phyloP scores from a whole-genome alignment of 108 stramenopile genomes.

The Skeletonema marinoi region DNA sequence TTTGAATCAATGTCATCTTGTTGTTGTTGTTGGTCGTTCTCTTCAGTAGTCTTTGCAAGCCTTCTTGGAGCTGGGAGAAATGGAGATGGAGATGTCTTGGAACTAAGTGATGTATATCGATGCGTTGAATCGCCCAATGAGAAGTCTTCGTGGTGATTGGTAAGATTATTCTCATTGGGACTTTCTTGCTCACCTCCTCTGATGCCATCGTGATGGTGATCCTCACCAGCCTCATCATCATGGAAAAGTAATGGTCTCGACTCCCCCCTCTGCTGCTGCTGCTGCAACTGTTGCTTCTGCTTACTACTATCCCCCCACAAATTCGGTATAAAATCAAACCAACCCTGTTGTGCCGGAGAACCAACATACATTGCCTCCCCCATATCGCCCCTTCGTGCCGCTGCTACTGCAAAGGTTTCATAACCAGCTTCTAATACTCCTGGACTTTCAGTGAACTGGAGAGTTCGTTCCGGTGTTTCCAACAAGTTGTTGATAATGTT shows the following conservation, averaged over 20 bases:
- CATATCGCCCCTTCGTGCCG: conserved; percentile 17
- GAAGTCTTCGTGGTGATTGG: neutral
- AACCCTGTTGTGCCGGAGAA: conserved; percentile 28
- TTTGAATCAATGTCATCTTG: neutral
- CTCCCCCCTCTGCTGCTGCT: neutral
- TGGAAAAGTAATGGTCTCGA: neutral
- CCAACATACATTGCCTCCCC: conserved; percentile 11
- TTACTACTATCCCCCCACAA: conserved; percentile 2
- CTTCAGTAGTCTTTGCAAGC: neutral
- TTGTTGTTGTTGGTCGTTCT: neutral
- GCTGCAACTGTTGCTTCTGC: neutral
- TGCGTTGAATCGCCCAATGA: neutral
- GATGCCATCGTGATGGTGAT: neutral
- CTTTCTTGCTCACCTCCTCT: neutral
- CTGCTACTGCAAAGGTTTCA: conserved; percentile 37
- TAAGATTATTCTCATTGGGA: neutral
- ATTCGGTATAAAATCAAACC: conserved; percentile 33
- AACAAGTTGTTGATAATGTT: neutral
- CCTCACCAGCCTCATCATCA: neutral
- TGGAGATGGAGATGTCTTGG: neutral
- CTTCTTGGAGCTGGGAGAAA: neutral
- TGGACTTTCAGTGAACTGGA: conserved; percentile 6
- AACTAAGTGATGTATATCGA: neutral
- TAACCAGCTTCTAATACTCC: conserved; percentile 27
- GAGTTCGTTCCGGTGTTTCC: neutral